Evolutionary conservation across 2,329 filamentous ascomycete genomes (phyloP), one percentile per base, ranked within the genome.

Genomic region (Pseudopyricularia javanii): DNA sequence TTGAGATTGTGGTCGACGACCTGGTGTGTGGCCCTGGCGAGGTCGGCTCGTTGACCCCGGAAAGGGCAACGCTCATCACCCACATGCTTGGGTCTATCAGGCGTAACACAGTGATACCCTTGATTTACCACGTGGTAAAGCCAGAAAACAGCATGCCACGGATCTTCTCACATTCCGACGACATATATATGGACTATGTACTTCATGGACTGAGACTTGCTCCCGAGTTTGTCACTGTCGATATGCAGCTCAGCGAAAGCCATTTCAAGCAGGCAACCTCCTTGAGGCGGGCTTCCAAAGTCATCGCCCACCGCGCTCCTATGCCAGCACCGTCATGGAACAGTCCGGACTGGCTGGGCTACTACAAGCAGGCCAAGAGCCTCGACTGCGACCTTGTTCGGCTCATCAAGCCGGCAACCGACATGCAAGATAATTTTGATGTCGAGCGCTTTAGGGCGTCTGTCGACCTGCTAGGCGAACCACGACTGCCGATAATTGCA

Each of bases 311-410:
- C 52, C 72, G 71, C 24, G 60, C 64, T 1, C 60, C 67, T 1
- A 63, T 68, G 22, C 63, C 72, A 14, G 61, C 70, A 0, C 69
- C 71, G 7, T 66, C 74, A 1, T 88, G 84, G 84, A 68, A 72
- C 33, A 74, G 79, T 28, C 64, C 72, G 0, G 68, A 72, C 12
- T 84, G 79, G 72, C 62, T 76, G 30, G 68, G 70, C 1, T 72
- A 75, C 35, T 87, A 85, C 59, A 73, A 77, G 51, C 75, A 74
- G 51, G 83, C 80, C 3, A 73, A 74, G 52, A 65, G 62, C 2
- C 60, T 82, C 1, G 79, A 80, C 0, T 87, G 82, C 58, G 76
- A 85, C 55, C 65, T 85, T 45, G 79, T 81, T 7, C 75, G 82
- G 45, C 68, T 88, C 45, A 78, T 76, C 7, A 79, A 80, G 49